These are phyloP conservation scores for Raffaelea ambrosiae DNA, from an alignment of 2,329 filamentous ascomycete species.

Conservation along the genomic window DNA sequence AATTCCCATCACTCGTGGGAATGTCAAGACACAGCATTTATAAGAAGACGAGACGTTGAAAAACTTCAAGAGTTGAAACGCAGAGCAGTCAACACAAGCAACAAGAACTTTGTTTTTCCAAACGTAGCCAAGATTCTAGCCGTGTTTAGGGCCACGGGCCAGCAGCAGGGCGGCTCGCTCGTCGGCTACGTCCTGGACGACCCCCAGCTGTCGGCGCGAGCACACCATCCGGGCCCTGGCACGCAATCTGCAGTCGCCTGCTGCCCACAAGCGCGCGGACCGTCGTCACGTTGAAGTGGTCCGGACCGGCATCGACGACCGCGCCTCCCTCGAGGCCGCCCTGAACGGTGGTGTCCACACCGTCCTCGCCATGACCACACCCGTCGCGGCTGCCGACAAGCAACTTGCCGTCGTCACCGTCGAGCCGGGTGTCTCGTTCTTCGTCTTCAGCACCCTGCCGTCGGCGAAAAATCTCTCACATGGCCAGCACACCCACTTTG, in stretches of 20 bases:
- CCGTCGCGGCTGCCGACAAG: conserved; percentile 20
- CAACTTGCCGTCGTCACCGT: conserved; percentile 36
- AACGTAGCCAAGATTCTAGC: conserved; percentile 11
- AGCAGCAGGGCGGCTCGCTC: conserved; percentile 16
- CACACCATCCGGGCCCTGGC: conserved; percentile 36
- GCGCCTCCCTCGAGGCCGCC: conserved; percentile 30
- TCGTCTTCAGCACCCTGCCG: conserved; percentile 46
- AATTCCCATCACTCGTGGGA: no score
- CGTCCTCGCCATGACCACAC: conserved; percentile 26
- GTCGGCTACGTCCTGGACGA: conserved; percentile 13
- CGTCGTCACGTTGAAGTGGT: conserved; percentile 28
- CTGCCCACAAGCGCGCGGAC: conserved; percentile 27
- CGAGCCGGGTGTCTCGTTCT: conserved; percentile 35
- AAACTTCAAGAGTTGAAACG: no score
- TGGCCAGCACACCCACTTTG: conserved; percentile 47
- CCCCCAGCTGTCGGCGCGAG: conserved; percentile 9
- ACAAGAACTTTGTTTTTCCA: not conserved
- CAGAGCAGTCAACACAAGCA: no score
- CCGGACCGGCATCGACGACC: conserved; percentile 4
- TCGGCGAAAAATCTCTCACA: conserved; percentile 47
- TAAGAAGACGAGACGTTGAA: no score
- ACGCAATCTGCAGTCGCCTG: conserved; percentile 29
- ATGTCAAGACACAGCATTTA: no score
- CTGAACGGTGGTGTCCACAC: conserved; percentile 24
- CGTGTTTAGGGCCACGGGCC: conserved; percentile 18